These are phyloP conservation scores for Leccinum variabile DNA, from an alignment of 1,284 basidiomycete species.

Conservation along the genomic window DNA sequence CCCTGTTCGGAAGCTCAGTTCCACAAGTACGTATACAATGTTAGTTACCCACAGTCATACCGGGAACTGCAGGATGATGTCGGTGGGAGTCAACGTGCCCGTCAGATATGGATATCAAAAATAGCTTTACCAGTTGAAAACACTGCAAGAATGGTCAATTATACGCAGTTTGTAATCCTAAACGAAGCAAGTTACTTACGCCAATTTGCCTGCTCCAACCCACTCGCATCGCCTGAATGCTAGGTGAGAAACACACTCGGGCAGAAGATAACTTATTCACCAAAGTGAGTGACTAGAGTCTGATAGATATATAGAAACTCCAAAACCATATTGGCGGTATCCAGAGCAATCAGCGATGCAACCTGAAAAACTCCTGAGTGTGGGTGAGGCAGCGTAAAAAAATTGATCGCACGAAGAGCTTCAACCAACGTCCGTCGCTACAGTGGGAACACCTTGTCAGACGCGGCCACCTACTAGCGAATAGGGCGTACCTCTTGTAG, in stretches of 20 bases:
- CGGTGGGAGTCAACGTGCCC: slow-evolving; percentile 1
- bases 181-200: slow-evolving; percentile 13
- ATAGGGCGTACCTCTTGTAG: slow-evolving; percentile 36
- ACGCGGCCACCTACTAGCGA: not conserved
- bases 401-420: slow-evolving; percentile 22
- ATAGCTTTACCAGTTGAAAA: slow-evolving; percentile 23
- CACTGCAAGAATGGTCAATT: slow-evolving; percentile 12
- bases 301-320: slow-evolving; percentile 41
- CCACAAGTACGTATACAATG: not conserved
- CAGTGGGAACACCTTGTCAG: not conserved
- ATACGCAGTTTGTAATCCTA: not conserved
- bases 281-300: slow-evolving; percentile 39
- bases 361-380: slow-evolving; percentile 30
- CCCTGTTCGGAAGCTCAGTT: slow-evolving; percentile 25
- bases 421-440: slow-evolving; percentile 26
- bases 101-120: not conserved
- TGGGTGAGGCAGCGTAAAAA: not conserved
- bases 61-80: slow-evolving; percentile 18
- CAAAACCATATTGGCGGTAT: slow-evolving; percentile 41
- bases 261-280: slow-evolving; percentile 21
- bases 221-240: slow-evolving; percentile 16
- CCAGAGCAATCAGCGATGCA: slow-evolving; percentile 37
- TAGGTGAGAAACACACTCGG: not conserved
- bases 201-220: slow-evolving; percentile 22
- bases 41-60: slow-evolving; percentile 22